Percentiles rank a stretch among this genome's conserved stretches.
Conservation (phyloP, 148 eudicot genomes). For the Camellia granthamiana region DNA sequence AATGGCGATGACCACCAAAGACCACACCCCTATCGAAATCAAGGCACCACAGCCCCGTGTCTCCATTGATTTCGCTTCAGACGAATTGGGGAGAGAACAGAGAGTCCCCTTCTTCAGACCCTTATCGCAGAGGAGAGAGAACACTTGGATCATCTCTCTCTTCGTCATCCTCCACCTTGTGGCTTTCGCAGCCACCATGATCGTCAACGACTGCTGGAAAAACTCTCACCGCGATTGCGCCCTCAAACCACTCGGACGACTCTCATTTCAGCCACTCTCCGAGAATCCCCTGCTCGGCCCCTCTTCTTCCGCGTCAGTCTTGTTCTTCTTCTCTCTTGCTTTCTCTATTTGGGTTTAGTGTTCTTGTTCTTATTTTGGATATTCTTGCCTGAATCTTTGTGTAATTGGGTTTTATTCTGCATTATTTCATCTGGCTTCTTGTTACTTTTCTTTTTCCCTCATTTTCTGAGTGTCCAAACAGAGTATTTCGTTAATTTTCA, state of each 20-base stretch:
- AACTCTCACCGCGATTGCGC: conserved; percentile 58
- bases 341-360: background rate
- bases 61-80: conserved; percentile 17
- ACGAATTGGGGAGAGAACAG: conserved; percentile 29
- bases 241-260: conserved; percentile 39
- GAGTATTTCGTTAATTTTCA: background rate
- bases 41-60: conserved; percentile 20
- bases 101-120: conserved; percentile 58
- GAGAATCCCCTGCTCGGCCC: conserved; percentile 91
- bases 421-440: background rate
- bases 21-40: conserved; percentile 34
- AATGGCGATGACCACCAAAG: conserved; percentile 27
- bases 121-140: conserved; percentile 53
- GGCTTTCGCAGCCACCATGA: conserved; percentile 54
- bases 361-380: background rate
- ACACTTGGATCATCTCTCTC: conserved; percentile 72
- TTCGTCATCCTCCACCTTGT: conserved; percentile 58
- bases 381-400: background rate
- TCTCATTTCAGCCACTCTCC: conserved; percentile 70
- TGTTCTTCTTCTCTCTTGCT: background rate
- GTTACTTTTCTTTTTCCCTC: background rate
- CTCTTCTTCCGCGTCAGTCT: conserved; percentile 59
- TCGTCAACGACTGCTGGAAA: conserved; percentile 68
- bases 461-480: background rate
- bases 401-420: background rate